Base-by-base conservation (phyloP, 2,329 filamentous ascomycete species). In the Aspergillus thermomutatus region DNA sequence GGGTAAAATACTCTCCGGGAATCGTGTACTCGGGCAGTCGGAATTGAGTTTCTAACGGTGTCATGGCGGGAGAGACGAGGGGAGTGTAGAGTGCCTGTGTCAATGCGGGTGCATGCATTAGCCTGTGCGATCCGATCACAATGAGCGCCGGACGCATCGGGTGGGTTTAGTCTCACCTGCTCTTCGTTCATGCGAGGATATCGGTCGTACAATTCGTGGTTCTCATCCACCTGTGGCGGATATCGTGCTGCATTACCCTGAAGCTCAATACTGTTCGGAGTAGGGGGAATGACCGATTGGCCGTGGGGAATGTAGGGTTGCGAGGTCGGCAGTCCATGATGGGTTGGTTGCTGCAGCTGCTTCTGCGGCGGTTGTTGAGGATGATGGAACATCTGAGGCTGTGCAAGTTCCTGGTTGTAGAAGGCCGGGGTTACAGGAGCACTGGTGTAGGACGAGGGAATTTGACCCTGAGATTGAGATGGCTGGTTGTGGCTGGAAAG, bases 61-160 rank as follows among this genome's bases (percentile, higher is more conserved):
- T 80, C 72, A 80, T 79, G 25, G 79, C 79, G 10, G 79, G 79
- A 50, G 79, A 81, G 27, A 81, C 72, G 41, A 80, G 71, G 21
- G 79, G 79, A 8, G 79, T 81, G 64, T 80, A 81, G 11, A 78
- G 71, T 50, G 77, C 73, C 78, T 80, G 59, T 41, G 54, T 41
- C 25, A 60, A 53, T 40, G 52, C 46, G 41, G 51, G 45, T 50
- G 47, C 52, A 53, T 56, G 61, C 50, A 62, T 65, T 61, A 62
- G 63, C 55, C 46, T 25, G 50, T 49, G 52, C 43, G 31, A 7
- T 23, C n/a, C 28, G 17, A n/a, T 17, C 21, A n/a, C 7, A 14
- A 27, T 50, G 48, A 34, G 26, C 6, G 21, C 28, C 7, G 34
- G 28, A 49, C 26, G 37, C 27, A 37, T 40, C 14, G 46, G 50